Evolutionary conservation across 768 basidiomycete species (phyloP), one percentile per base, ranked within the genome.

Genomic region (Cantharellus anzutake): DNA sequence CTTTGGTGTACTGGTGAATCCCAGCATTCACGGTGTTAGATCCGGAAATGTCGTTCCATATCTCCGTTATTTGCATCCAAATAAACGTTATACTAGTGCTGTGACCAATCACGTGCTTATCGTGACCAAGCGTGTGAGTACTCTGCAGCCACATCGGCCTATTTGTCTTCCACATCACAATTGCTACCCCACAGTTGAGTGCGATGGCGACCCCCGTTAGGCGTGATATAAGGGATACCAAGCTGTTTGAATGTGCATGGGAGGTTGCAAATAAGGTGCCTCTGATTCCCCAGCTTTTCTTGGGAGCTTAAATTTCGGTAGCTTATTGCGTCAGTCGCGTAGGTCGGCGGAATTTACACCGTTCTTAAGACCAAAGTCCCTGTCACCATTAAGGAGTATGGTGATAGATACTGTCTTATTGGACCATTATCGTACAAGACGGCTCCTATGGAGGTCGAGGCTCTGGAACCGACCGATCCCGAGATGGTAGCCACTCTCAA

Each of bases 331-430:
- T 42, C 48, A 7, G 44, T 38, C 44, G 44, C 42, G 37, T 29
- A 58, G 71, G 93, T 97, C 71, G 94, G 93, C 65, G 94, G 94
- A 63, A 97, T 97, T 72, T 97, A 97, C 78, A 97, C 94, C 64
- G 94, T 99, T 74, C 96, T 98, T 70, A 97, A 97, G 75, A 98
- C 96, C 57, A 99, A 99, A 70, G 92, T 96, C 60, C 96, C 96
- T 59, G 90, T 99, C 73, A 98, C 96, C 65, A 86, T 93, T 68
- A 81, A 82, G 60, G 96, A 98, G 72, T 98, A 85, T 73, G 92
- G 88, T 67, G 87, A 90, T 73, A 79, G 93, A 67, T 96, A 94
- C 75, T 87, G 83, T 65, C 82, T 99, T 70, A 88, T 99, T 67
- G 96, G 96, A 40, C 96, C 96, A n/a, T 81, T 99, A 63, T 86